Evolutionary conservation across 2,329 filamentous ascomycete genomes (phyloP), one percentile per base, ranked within the genome.

Genomic region (Scortechinia acanthostroma): DNA sequence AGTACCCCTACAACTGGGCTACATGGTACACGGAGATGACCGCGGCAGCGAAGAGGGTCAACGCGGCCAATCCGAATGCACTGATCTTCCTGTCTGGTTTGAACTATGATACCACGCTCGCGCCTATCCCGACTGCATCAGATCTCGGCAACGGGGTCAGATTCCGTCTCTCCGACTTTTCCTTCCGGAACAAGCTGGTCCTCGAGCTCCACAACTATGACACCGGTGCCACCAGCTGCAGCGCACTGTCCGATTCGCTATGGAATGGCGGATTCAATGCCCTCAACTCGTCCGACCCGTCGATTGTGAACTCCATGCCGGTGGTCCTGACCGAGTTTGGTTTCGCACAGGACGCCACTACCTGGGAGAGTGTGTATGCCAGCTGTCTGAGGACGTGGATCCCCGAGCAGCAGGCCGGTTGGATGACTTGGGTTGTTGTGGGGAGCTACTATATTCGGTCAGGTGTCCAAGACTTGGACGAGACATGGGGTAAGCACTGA

Each of bases 141-240:
- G 64, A 67, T 5, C 71, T 73, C 0, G 65, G 71, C 15, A 69
- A 59, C 14, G 57, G 46, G 15, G 66, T 50, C 3, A 63, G 61
- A 45, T 80, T 77, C 52, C 59, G 53, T 44, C 55, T 62, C 3
- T 52, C 52, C 14, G 69, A 74, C 52, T 80, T 78, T 51, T 68
- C 65, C 1, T 76, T 71, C 55, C 59, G 59, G 1, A 58, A 77
- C 52, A 80, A 80, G 60, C 63, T 80, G 0, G 76, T 77, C 4
- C 65, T 80, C 2, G 77, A 82, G 56, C 62, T 81, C 6, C 77
- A 82, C 65, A 80, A 77, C 60, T 82, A 82, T 57, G 64, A 76
- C 48, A 76, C 68, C 50, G 53, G 57, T n/a, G 68, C 69, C 2
- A 64, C 57, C 0, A 68, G 62, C 52, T 82, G 77, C 56, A 54